These are phyloP conservation scores for Furcasterigmium sp. DNA, from an alignment of 2,329 filamentous ascomycete species.

Conservation along the genomic window DNA sequence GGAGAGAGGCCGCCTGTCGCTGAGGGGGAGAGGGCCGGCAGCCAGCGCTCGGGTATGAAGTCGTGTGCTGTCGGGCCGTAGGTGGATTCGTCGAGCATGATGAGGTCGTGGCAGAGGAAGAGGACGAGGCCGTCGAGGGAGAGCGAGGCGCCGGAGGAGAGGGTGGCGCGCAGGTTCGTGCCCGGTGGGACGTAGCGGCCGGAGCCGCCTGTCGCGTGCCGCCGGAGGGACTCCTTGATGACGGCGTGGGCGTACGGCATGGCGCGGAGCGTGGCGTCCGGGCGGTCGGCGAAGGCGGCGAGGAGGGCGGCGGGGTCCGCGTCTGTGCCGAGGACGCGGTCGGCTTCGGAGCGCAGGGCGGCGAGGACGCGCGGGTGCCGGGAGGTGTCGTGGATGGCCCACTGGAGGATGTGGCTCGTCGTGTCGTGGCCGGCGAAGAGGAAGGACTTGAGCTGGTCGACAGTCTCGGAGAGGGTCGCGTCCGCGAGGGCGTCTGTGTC, in stretches of 20 bases:
- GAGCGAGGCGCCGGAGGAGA: slow-evolving; percentile 18
- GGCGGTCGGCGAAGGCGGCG: slow-evolving; percentile 18
- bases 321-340: slow-evolving; percentile 25
- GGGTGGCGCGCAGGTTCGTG: slow-evolving; percentile 20
- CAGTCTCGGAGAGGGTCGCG: slow-evolving; percentile 20
- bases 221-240: slow-evolving; percentile 29
- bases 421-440: slow-evolving; percentile 37
- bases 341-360: slow-evolving; percentile 26
- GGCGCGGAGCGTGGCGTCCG: slow-evolving; percentile 21
- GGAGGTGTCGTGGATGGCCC: slow-evolving; percentile 29
- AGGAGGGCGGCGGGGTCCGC: slow-evolving; percentile 18
- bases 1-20: slow-evolving; percentile 6
- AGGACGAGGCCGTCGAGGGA: slow-evolving; percentile 28
- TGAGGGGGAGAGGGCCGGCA: slow-evolving; percentile 23
- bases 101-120: slow-evolving; percentile 25
- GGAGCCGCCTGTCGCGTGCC: slow-evolving; percentile 26
- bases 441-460: slow-evolving; percentile 31
- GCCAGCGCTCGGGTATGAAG: slow-evolving; percentile 35
- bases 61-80: slow-evolving; percentile 27
- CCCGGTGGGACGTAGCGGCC: slow-evolving; percentile 20
- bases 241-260: slow-evolving; percentile 30
- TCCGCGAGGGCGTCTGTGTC: slow-evolving; percentile 19
- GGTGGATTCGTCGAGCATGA: slow-evolving; percentile 27
- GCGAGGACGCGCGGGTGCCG: slow-evolving; percentile 20
- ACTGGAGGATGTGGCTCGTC: slow-evolving; percentile 28